Base-by-base conservation (phyloP, 371 early-diverging fungal species). In the Syncephalastrum monosporum region DNA sequence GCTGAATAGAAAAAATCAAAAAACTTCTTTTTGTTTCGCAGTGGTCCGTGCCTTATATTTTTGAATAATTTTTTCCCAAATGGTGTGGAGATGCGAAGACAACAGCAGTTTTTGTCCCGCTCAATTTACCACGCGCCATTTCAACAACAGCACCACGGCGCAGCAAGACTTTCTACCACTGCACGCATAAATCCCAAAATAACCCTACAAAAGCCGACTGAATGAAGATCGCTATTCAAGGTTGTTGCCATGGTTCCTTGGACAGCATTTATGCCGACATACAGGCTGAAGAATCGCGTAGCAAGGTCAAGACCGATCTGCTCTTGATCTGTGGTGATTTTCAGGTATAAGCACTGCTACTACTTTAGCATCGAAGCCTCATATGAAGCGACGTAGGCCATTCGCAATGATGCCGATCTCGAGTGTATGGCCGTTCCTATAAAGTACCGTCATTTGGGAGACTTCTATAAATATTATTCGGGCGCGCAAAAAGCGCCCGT, bases 291-390 rank as follows among this genome's bases (percentile, higher is more conserved):
- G 88, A 96, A 62, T 50, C 65, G n/a, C 56, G 59, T 19, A 56
- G 82, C 27, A 65, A 73, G 15, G 74, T 79, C 50, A 85, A 82
- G 54, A 76, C 96, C 7, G 98, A 98, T 72, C 82, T 98, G 24
- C 72, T 99, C 0, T 65, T 99, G 29, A 93, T 99, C 50, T 96
- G 96, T 69, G 99, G 99, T 45, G 99, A 99, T 74, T 95, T 99
- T 70, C 95, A 97, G 82, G 91, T 87, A 70, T 17, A 51, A 0
- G 4, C 29, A 29, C n/a, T n/a, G 0, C 29, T 4, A 3, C 29
- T 29, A 4, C 7, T 29, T 6, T 7, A 7, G 29, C 29, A 29
- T 7, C 4, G 29, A 29, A 29, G 7, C 3, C 29, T 16, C 44
- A 42, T 21, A 1, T 27, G 23, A 47, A 33, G n/a, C 49, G 4